A percentile compares a stretch with the other conserved stretches of the same genome.
These are phyloP conservation scores for Colletotrichum tropicale DNA, from an alignment of 2,329 filamentous ascomycete species.

Conservation along the genomic window DNA sequence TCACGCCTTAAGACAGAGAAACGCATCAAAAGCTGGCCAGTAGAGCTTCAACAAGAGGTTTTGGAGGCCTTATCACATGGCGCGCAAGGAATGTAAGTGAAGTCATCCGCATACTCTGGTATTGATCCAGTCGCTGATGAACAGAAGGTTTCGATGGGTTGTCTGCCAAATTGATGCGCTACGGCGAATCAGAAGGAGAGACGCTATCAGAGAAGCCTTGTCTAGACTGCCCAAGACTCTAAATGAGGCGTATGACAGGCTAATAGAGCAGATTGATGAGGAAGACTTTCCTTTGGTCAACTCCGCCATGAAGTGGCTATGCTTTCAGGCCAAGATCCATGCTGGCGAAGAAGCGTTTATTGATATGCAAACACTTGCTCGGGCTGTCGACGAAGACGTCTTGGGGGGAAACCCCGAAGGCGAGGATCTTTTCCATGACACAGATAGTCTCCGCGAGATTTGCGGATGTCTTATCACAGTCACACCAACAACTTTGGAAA, in stretches of 20 bases:
- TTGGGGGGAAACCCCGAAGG: fast-evolving
- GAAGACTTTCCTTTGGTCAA: background rate
- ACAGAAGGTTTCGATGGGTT: background rate
- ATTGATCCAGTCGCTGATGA: fast-evolving
- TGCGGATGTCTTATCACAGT: background rate
- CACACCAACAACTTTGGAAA: fast-evolving
- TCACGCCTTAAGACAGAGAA: fast-evolving
- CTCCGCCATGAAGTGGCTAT: background rate
- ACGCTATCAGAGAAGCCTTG: fast-evolving
- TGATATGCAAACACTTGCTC: fast-evolving
- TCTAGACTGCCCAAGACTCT: background rate
- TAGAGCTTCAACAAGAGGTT: background rate
- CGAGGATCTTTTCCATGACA: fast-evolving
- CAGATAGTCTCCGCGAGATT: fast-evolving
- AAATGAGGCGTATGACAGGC: background rate
- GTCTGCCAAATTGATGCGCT: background rate
- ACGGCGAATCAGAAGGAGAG: fast-evolving
- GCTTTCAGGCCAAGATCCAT: fast-evolving
- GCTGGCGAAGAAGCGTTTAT: fast-evolving
- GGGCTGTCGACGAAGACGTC: background rate
- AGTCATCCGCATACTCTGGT: too few species aligned
- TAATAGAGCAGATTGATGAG: background rate
- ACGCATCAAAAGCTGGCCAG: background rate
- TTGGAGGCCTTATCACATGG: background rate
- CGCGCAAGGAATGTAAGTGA: background rate